Conservation (phyloP, 176 grass and related monocot genomes). For the Juncus effusus region DNA sequence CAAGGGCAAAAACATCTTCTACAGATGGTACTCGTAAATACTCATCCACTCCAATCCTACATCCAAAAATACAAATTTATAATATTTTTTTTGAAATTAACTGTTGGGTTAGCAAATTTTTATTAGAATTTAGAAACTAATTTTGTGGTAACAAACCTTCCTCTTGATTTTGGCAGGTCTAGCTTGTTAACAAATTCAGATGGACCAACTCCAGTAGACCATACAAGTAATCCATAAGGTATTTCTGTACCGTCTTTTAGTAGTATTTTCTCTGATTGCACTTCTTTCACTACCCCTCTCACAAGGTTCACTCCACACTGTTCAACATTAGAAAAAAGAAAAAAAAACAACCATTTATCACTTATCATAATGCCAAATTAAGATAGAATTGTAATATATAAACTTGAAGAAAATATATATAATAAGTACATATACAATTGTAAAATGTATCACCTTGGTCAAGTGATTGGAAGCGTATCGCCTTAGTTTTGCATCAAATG, state of each 20-base stretch:
- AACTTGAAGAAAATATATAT: not conserved
- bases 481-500: conserved; percentile 65
- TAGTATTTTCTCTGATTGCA: conserved; percentile 46
- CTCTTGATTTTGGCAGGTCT: conserved; percentile 55
- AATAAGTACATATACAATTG: not conserved
- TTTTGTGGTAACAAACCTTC: conserved; percentile 23
- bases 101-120: not conserved
- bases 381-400: not conserved
- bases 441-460: conserved; percentile 45
- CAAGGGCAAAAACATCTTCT: conserved; percentile 78
- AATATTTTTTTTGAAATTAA: not conserved
- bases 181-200: conserved; percentile 62
- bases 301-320: conserved; percentile 80
- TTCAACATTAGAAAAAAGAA: not conserved
- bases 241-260: conserved; percentile 62
- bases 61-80: not conserved
- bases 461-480: conserved; percentile 83
- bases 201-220: conserved; percentile 88
- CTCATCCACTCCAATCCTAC: conserved; percentile 79
- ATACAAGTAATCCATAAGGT: conserved; percentile 76
- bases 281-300: conserved; percentile 73
- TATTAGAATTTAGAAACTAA: not conserved
- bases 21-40: conserved; percentile 68
- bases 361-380: not conserved
- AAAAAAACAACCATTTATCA: too few relatives aligned